These are phyloP conservation scores for Fraxinus americana DNA, from an alignment of 257 asterid species.

Conservation along the genomic window DNA sequence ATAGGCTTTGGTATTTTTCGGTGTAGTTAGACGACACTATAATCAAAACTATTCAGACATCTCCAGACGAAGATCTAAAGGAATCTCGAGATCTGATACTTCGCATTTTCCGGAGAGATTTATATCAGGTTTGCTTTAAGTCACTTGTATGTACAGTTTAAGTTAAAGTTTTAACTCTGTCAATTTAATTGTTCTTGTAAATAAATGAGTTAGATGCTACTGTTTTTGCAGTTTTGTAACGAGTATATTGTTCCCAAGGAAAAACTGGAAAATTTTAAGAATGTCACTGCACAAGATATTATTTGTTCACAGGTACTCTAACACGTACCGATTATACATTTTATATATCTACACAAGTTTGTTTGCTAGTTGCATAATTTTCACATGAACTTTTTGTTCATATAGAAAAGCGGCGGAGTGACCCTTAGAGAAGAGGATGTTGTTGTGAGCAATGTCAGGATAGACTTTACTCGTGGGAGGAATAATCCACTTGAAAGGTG, in stretches of 20 bases:
- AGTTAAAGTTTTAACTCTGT: no score
- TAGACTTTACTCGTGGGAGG: constrained; percentile 85
- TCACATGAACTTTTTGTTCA: no score
- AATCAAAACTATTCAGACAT: constrained; percentile 85
- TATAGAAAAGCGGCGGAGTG: constrained; percentile 58
- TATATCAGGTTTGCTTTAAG: constrained; percentile 61
- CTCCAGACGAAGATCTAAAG: constrained; percentile 66
- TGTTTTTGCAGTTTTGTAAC: constrained; percentile 72
- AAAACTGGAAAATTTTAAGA: constrained; percentile 68
- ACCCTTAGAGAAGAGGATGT: constrained; percentile 75
- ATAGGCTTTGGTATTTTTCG: constrained; percentile 17
- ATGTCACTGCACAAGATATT: constrained; percentile 83
- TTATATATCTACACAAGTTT: background rate
- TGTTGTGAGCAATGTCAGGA: constrained; percentile 77
- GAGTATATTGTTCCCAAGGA: constrained; percentile 91
- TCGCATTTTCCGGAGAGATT: constrained; percentile 82
- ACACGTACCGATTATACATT: constrained; percentile 11
- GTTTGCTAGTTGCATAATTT: background rate
- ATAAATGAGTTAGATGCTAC: constrained; percentile 14
- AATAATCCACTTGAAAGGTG: constrained; percentile 91
- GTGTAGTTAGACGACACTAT: constrained; percentile 86
- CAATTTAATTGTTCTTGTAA: background rate
- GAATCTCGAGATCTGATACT: constrained; percentile 84
- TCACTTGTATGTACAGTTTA: no score
- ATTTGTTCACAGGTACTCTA: constrained; percentile 79